Conservation (phyloP, 768 basidiomycete genomes). For the Neoboletus brunneissimus region DNA sequence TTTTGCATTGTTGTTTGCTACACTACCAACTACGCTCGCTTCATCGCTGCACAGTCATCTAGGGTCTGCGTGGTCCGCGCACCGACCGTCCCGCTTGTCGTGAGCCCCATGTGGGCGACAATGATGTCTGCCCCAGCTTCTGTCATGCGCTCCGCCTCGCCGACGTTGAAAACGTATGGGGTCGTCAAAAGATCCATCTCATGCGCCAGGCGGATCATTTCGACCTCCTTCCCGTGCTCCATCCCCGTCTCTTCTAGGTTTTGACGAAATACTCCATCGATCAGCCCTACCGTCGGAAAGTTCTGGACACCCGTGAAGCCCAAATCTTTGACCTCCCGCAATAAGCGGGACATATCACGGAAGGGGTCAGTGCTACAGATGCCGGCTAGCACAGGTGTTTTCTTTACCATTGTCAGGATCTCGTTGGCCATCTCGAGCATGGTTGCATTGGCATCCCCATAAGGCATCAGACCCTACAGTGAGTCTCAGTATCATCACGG, state of each 20-base stretch:
- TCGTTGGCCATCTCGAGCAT: conserved; percentile 31
- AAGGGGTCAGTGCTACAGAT: conserved; percentile 31
- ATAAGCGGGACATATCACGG: conserved; percentile 24
- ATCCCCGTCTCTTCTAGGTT: conserved; percentile 31
- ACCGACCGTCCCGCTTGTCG: conserved; percentile 26
- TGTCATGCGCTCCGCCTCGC: conserved; percentile 27
- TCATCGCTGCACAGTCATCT: conserved; percentile 25
- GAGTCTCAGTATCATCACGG: neutral
- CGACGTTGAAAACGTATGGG: conserved; percentile 28
- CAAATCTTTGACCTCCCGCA: conserved; percentile 25
- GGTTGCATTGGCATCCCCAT: conserved; percentile 28
- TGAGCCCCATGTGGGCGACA: conserved; percentile 31
- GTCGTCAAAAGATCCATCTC: conserved; percentile 25
- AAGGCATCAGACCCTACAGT: conserved; percentile 27
- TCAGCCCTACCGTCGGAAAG: conserved; percentile 29
- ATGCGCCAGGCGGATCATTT: conserved; percentile 28
- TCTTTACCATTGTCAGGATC: conserved; percentile 26
- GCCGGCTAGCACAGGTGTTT: conserved; percentile 28
- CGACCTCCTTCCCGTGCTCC: conserved; percentile 31
- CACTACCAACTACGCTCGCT: neutral
- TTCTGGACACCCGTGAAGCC: conserved; percentile 29
- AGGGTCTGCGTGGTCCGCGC: conserved; percentile 24
- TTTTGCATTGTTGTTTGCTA: conserved; percentile 32
- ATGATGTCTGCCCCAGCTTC: conserved; percentile 25
- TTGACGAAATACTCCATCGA: conserved; percentile 29